A percentile compares a stretch with the other conserved stretches of the same genome.
phyloP scores from a whole-genome alignment of 805 yeast species.

The Candida mattraensis region DNA sequence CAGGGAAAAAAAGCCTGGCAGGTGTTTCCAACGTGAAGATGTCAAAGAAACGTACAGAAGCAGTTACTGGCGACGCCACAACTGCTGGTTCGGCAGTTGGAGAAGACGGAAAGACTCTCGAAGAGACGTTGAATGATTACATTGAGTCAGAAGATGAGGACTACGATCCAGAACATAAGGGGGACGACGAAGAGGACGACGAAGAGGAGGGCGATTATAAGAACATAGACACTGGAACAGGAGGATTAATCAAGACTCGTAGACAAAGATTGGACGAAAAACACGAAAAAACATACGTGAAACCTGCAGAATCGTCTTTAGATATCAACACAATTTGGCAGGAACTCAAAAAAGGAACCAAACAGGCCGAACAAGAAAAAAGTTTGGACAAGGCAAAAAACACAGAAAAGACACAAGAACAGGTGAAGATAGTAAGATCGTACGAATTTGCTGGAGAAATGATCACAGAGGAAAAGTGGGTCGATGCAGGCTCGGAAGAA shows the following conservation, averaged over 20 bases:
- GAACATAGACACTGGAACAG: conserved; percentile 57
- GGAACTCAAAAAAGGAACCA: conserved; percentile 41
- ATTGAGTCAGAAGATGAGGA: conserved; percentile 60
- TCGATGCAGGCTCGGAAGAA: conserved; percentile 76
- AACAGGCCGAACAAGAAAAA: neutral
- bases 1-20: too few relatives aligned
- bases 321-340: conserved; percentile 58
- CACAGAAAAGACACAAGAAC: conserved; percentile 32
- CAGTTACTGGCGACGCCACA: neutral
- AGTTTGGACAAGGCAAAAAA: neutral
- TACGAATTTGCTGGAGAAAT: conserved; percentile 90
- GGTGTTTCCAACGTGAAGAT: too few relatives aligned
- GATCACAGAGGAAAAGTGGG: conserved; percentile 74
- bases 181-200: conserved; percentile 37
- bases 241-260: conserved; percentile 72
- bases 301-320: conserved; percentile 27
- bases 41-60: too few relatives aligned
- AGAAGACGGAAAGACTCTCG: conserved; percentile 9
- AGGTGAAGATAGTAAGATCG: conserved; percentile 69
- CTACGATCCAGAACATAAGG: conserved; percentile 42
- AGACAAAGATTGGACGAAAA: conserved; percentile 50
- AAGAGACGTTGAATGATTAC: conserved; percentile 42
- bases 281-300: conserved; percentile 22
- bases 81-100: too few relatives aligned
- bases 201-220: conserved; percentile 33